Conservation (phyloP, 805 yeast genomes). For the Yamadazyma kitorensis region DNA sequence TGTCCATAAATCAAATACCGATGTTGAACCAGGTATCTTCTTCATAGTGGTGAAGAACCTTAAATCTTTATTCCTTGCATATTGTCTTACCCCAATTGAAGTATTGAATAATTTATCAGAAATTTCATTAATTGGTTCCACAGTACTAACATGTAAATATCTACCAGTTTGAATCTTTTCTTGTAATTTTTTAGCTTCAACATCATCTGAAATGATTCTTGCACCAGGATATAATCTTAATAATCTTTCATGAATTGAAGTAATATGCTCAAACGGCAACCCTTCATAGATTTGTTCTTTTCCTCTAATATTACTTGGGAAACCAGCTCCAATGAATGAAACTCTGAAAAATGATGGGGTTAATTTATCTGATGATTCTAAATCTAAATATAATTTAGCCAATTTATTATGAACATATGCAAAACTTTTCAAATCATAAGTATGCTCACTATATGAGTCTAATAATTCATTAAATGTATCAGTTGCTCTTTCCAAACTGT, state of each 20-base stretch:
- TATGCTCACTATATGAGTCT: slow-evolving; percentile 66
- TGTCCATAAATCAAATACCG: slow-evolving; percentile 79
- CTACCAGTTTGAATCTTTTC: slow-evolving; percentile 64
- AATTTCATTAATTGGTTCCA: slow-evolving; percentile 62
- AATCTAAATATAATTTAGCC: slow-evolving; percentile 61
- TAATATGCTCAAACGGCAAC: slow-evolving; percentile 80
- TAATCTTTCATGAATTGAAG: slow-evolving; percentile 75
- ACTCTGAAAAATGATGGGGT: slow-evolving; percentile 79
- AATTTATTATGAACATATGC: slow-evolving; percentile 67
- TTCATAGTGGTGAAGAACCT: slow-evolving; percentile 66
- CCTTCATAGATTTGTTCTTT: slow-evolving; percentile 83
- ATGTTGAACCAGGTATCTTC: slow-evolving; percentile 69
- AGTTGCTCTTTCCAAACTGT: slow-evolving; percentile 75
- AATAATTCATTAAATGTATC: slow-evolving; percentile 74
- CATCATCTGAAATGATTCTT: slow-evolving; percentile 58
- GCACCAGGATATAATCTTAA: slow-evolving; percentile 80
- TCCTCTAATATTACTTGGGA: slow-evolving; percentile 73
- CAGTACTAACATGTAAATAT: slow-evolving; percentile 67
- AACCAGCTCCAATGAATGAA: slow-evolving; percentile 78
- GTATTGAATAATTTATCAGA: slow-evolving; percentile 44
- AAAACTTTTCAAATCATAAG: slow-evolving; percentile 74
- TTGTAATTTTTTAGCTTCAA: slow-evolving; percentile 50
- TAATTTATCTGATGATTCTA: slow-evolving; percentile 67
- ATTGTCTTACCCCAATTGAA: slow-evolving; percentile 64
- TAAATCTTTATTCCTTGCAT: slow-evolving; percentile 72